Percentiles rank a stretch among this genome's conserved stretches.
These are phyloP conservation scores for Albugo laibachii DNA, from an alignment of 352 stramenopile genomes.

Conservation along the genomic window DNA sequence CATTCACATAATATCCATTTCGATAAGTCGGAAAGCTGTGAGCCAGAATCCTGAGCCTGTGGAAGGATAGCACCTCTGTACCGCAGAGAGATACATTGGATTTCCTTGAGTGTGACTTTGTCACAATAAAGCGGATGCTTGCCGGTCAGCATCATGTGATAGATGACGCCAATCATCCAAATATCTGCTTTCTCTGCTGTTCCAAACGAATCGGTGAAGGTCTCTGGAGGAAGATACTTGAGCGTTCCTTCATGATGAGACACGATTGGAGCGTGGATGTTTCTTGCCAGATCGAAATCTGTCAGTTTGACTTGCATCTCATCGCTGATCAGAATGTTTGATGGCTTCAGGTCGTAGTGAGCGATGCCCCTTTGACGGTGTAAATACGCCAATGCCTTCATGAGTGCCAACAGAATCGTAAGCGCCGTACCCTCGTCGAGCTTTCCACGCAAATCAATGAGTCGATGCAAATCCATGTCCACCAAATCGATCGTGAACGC, in stretches of 20 bases:
- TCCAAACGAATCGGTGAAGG: conserved; percentile 16
- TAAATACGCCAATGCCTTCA: conserved; percentile 47
- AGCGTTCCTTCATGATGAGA: conserved; percentile 26
- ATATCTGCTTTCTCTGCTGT: conserved; percentile 66
- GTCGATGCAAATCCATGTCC: conserved; percentile 44
- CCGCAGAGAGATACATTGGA: conserved; percentile 7
- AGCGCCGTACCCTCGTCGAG: conserved; percentile 40
- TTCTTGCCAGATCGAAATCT: conserved; percentile 79
- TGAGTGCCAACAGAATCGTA: conserved; percentile 38
- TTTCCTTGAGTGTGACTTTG: conserved; percentile 32
- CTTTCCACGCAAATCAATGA: conserved; percentile 45
- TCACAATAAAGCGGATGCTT: conserved; percentile 53
- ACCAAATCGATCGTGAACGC: conserved; percentile 53
- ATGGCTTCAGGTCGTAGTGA: conserved; percentile 92
- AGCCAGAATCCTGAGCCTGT: too few species aligned
- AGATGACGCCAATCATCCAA: conserved; percentile 69
- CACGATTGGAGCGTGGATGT: conserved; percentile 4
- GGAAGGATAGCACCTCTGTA: conserved; percentile 10
- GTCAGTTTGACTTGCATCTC: conserved; percentile 78
- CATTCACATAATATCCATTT: too few species aligned
- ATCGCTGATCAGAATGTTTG: conserved; percentile 89
- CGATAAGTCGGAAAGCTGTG: too few species aligned
- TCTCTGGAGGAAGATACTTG: conserved; percentile 55
- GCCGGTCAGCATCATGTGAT: conserved; percentile 49
- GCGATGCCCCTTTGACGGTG: conserved; percentile 52